Percentiles rank a stretch among this genome's conserved stretches.
Evolutionary conservation across 192 early-diverging fungal genomes (phyloP).

Genomic region (Entomortierella chlamydospora): DNA sequence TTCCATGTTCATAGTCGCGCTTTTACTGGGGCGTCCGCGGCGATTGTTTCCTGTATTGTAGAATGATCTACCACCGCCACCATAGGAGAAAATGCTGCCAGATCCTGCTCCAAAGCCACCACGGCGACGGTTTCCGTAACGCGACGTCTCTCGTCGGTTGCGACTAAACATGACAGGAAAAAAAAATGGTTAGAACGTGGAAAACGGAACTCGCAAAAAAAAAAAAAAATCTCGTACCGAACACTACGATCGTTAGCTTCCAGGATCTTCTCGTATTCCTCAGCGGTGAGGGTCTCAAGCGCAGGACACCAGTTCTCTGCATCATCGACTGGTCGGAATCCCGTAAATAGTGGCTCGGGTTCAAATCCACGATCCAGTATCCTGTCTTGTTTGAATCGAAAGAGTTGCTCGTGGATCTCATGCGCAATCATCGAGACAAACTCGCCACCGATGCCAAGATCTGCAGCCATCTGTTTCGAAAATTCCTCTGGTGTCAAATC

Average conservation of each 20-base stretch:
- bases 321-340: conserved; percentile 60
- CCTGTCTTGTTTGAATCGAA: conserved; percentile 63
- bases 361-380: conserved; percentile 61
- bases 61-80: not conserved
- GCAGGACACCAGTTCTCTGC: conserved; percentile 66
- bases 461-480: conserved; percentile 70
- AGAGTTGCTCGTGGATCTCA: conserved; percentile 81
- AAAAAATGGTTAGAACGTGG: not conserved
- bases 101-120: not conserved
- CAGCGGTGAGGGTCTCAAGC: conserved; percentile 65
- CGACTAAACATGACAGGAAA: conserved; percentile 24
- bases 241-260: conserved; percentile 67
- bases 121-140: conserved; percentile 43
- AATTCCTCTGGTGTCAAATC: conserved; percentile 79
- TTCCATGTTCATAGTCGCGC: conserved; percentile 19
- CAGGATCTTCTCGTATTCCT: conserved; percentile 70
- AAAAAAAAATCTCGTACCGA: conserved; percentile 49
- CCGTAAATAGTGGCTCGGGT: conserved; percentile 55
- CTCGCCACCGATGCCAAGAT: conserved; percentile 84
- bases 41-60: conserved; percentile 6
- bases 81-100: not conserved
- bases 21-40: conserved; percentile 11
- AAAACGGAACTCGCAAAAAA: not conserved
- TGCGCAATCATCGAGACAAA: conserved; percentile 82
- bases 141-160: conserved; percentile 53